Evolutionary conservation across 1,284 basidiomycete genomes (phyloP), one percentile per base, ranked within the genome.

Genomic region (Malassezia globosa): DNA sequence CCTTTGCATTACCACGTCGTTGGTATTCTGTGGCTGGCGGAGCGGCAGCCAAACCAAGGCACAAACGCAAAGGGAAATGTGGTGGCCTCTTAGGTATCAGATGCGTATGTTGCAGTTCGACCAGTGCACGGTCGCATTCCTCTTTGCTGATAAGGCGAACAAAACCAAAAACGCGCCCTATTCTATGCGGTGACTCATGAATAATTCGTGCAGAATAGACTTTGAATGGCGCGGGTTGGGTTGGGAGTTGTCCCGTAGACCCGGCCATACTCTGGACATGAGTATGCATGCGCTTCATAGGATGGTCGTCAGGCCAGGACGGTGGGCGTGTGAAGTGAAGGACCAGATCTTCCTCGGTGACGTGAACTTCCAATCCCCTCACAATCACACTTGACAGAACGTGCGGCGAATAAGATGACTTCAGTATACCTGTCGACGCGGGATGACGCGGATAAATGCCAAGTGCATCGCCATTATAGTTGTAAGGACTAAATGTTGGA

Each of bases 291-390:
- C 59, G 57, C 1, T 57, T 58, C 21, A 64, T 62, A 5, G 63
- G 63, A 25, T 69, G 66, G 22, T 46, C 48, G 24, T 54, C 40
- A 5, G 61, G 64, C 65, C 63, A 70, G 1, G 55, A 25, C 3
- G 66, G 63, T 0, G 66, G 64, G 19, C 59, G 51, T n/a, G 60
- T 23, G 50, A 69, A 71, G 41, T 64, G 61, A 4, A 47, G 46
- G 0, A 66, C 57, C 2, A 69, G 45, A 43, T 71, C 68, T 14
- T 64, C 61, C 26, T 71, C 64, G 24, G 57, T 59, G 26, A 69
- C 47, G 26, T 64, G 60, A 3, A 58, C 57, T 22, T 55, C 57
- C 4, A 68, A 56, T 10, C 64, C 61, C 8, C 63, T 62, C 2
- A 69, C 59, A 41, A 65, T 60, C 51, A 68, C 58, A 53, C 60